Evolutionary conservation across 1,139 yeast genomes (phyloP), one percentile per base, ranked within the genome.

Genomic region (Magnusiomyces suaveolens): DNA sequence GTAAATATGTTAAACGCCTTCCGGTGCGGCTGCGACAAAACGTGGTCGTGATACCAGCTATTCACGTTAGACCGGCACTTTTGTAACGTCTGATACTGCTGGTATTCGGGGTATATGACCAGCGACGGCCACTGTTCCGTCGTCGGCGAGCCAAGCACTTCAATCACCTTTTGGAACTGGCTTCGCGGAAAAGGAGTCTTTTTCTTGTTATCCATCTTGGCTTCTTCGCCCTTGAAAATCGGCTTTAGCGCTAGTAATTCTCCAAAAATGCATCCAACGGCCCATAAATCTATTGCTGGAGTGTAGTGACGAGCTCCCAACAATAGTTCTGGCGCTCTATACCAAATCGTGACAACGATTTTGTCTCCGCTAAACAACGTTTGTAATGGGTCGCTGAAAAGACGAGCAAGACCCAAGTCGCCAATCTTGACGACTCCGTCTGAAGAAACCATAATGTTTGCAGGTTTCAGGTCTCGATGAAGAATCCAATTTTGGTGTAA

Each of bases 291-390:
- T 48, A 92, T 85, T 0, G 97, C 92, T 0, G 97, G 96, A 0
- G 97, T 86, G 66, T 92, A 92, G 70, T 92, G 96, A 51, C 96
- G 74, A 1, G 96, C 89, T 0, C 98, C 98, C 43, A 92, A 71
- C 44, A 92, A 73, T 48, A 92, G 73, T 67, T 92, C 98, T 0
- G 98, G 97, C 0, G 98, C 97, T 60, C 98, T 77, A 68, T 92
- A 92, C 98, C 98, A 92, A 57, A 92, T 92, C 0, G 98, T 92
- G 10, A 92, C 98, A 54, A 92, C 98, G 21, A 94, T 97, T 70
- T 92, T 92, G 69, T 92, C 98, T 36, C 97, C 97, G 12, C 94
- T 80, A 65, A 87, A 92, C 29, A 94, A 74, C 48, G 95, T 83
- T 66, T 92, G 97, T 44, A 92, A 69, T 14, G 96, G 95, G 63